These are phyloP conservation scores for Fusarium stilboides DNA, from an alignment of 2,329 filamentous ascomycete genomes.

Conservation along the genomic window DNA sequence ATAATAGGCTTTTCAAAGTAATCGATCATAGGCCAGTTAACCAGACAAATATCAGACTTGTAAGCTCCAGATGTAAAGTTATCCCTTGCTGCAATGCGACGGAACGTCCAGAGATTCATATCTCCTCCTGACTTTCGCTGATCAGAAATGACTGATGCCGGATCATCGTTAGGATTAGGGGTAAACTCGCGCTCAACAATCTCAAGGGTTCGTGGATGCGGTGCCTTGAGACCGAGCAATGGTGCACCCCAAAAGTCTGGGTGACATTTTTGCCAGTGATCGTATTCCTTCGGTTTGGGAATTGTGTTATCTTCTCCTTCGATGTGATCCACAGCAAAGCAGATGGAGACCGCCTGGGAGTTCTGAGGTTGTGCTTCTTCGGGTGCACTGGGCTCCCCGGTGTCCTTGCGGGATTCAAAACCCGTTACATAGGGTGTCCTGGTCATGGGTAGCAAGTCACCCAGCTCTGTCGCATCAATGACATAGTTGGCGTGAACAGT, in stretches of 20 bases:
- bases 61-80: slow-evolving; percentile 47
- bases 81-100: slow-evolving; percentile 45
- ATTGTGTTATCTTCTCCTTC: slow-evolving; percentile 49
- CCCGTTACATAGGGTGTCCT: slow-evolving; percentile 48
- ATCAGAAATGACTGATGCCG: slow-evolving; percentile 43
- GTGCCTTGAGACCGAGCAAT: slow-evolving; percentile 44
- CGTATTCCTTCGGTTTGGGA: slow-evolving; percentile 41
- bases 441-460: slow-evolving; percentile 42
- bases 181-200: slow-evolving; percentile 50
- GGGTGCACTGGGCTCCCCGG: slow-evolving; percentile 48
- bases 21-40: slow-evolving; percentile 53
- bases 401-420: slow-evolving; percentile 46
- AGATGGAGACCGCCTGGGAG: slow-evolving; percentile 51
- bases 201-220: slow-evolving; percentile 48
- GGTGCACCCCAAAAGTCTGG: slow-evolving; percentile 51
- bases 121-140: slow-evolving; percentile 48
- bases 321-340: slow-evolving; percentile 51
- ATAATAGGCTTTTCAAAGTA: slow-evolving; percentile 52
- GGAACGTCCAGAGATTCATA: slow-evolving; percentile 51
- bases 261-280: slow-evolving; percentile 45
- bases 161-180: slow-evolving; percentile 48
- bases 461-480: slow-evolving; percentile 38
- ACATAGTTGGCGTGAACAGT: slow-evolving; percentile 33
- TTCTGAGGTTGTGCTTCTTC: slow-evolving; percentile 48
- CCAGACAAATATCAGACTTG: slow-evolving; percentile 48